Conservation (phyloP, 257 asterid genomes). For the Vinca minor region DNA sequence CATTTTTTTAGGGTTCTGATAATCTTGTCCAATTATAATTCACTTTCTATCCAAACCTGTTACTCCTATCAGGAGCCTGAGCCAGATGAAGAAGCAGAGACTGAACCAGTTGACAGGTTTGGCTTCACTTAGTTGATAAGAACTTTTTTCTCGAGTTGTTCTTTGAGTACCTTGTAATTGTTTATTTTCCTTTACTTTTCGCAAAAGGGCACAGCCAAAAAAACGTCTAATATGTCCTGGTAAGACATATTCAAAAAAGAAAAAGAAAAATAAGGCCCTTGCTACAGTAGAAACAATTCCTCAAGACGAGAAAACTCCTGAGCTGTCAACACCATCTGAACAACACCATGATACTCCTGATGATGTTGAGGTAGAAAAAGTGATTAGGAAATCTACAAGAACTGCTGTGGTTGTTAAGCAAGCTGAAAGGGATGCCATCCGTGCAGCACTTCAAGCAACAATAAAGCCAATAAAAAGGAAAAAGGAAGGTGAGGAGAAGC, state of each 20-base stretch:
- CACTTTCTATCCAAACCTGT: conserved; percentile 8
- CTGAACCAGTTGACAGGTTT: conserved; percentile 91
- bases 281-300: conserved; percentile 36
- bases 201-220: conserved; percentile 44
- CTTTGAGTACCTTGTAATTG: neutral
- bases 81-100: conserved; percentile 67
- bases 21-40: neutral
- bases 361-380: conserved; percentile 67
- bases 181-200: too few relatives aligned
- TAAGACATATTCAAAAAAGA: conserved; percentile 42
- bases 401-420: conserved; percentile 87
- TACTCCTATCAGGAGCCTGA: conserved; percentile 66
- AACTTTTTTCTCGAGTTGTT: conserved; percentile 14
- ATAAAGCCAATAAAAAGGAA: conserved; percentile 82
- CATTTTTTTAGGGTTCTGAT: neutral
- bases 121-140: conserved; percentile 19
- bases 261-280: conserved; percentile 41
- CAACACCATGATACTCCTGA: conserved; percentile 57
- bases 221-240: conserved; percentile 75
- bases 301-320: conserved; percentile 43
- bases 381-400: conserved; percentile 86
- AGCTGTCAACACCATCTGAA: conserved; percentile 72
- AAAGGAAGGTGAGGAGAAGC: conserved; percentile 93
- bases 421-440: conserved; percentile 98
- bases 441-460: conserved; percentile 93